Evolutionary conservation across 2,329 filamentous ascomycete genomes (phyloP), one percentile per base, ranked within the genome.

Genomic region (Claviceps paspali): DNA sequence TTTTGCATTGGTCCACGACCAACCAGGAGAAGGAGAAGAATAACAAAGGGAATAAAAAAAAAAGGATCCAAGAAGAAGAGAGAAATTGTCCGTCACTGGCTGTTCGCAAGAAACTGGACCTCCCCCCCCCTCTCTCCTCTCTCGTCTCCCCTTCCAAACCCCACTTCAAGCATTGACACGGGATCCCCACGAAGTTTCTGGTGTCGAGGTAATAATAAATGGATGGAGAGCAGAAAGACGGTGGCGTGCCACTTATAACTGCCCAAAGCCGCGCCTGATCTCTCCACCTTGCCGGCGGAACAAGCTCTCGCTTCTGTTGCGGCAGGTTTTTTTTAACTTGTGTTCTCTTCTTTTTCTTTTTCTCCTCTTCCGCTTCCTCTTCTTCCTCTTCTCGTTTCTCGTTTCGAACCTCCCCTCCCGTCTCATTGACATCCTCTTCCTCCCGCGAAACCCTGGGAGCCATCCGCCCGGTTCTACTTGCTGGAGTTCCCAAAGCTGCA

Each of bases 241-340:
- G 24, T 18, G 23, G 19, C 14, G 35, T 32, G 29, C 38, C 34
- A 36, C 34, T 29, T 40, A 33, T 40, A 33, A 29, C 21, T 15
- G 33, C 17, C 37, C 21, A 22, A 38, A 29, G 35, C 35, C 18
- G 30, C 36, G 37, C 37, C 27, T 34, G 23, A 23, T 33, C 33
- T 39, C 29, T 29, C 35, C 38, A 19, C 18, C 31, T 24, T 24
- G 31, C 26, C 32, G 14, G 14, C 24, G 15, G 26, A 18, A 24
- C 8, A 12, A 29, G 26, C 22, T 35, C 17, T 28, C 28, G 18
- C 28, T 21, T 34, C 26, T 11, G 12, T 31, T 7, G 26, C 24
- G 33, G 27, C 26, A 19, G 15, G 26, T 38, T 33, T 33, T 30
- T 24, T 21, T 29, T 36, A 8, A 11, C 33, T 15, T 26, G 12